Evolutionary conservation across 352 stramenopile species (phyloP).

Genomic region (Phytophthora aleatoria): DNA sequence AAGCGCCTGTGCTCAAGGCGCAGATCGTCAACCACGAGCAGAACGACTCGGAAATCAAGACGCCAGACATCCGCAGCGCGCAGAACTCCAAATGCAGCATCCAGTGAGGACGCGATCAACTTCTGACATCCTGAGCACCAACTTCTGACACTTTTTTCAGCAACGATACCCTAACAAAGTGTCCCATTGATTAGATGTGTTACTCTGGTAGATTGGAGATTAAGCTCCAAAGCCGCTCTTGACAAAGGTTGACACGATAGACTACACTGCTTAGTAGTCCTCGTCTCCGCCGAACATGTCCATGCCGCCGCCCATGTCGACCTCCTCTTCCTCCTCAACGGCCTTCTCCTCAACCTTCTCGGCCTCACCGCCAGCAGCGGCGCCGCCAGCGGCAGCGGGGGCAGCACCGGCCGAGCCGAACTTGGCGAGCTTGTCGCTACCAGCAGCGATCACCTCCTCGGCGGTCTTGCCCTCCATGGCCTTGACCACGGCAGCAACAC

Average conservation of each 20-base stretch:
- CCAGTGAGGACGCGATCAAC: conserved; percentile 33
- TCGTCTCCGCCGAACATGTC: conserved; percentile 90
- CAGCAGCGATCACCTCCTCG: conserved; percentile 83
- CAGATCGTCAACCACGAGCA: conserved; percentile 94
- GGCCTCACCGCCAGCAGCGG: conserved; percentile 48
- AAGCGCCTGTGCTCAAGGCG: conserved; percentile 87
- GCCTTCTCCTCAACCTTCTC: conserved; percentile 70
- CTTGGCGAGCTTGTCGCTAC: conserved; percentile 82
- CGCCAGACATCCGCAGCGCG: conserved; percentile 54
- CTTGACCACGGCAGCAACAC: conserved; percentile 73
- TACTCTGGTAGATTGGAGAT: conserved; percentile 43
- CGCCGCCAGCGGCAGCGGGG: conserved; percentile 53
- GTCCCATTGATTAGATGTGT: conserved; percentile 75
- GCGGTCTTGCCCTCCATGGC: conserved; percentile 86
- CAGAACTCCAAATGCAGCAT: conserved; percentile 59
- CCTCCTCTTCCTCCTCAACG: conserved; percentile 85
- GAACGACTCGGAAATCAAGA: conserved; percentile 90
- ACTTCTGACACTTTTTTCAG: conserved; percentile 1
- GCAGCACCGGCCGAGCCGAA: conserved; percentile 71
- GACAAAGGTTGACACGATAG: conserved; percentile 14
- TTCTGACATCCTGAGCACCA: not conserved
- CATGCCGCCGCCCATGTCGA: conserved; percentile 85
- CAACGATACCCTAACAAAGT: conserved; percentile 57
- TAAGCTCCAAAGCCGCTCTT: conserved; percentile 4
- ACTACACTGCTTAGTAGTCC: conserved; percentile 78